These are phyloP conservation scores for Pythium folliculosum DNA, from an alignment of 352 stramenopile species.

Conservation along the genomic window DNA sequence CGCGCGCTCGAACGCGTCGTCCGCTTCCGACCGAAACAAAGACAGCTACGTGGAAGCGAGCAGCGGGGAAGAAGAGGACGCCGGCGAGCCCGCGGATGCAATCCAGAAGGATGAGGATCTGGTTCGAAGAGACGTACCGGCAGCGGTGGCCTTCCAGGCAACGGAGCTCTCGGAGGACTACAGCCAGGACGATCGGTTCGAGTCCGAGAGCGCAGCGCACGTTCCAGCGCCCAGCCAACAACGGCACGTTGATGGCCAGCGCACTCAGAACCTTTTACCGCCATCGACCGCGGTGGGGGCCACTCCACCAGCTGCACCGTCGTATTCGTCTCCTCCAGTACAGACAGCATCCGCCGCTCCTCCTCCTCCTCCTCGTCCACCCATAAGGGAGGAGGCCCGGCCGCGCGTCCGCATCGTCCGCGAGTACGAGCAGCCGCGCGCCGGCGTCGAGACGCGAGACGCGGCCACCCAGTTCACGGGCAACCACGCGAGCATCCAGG, in stretches of 20 bases:
- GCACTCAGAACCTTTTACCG: too few species aligned
- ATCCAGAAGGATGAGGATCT: neutral
- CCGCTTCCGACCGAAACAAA: conserved; percentile 3
- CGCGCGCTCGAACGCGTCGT: neutral
- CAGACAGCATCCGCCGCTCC: too few species aligned
- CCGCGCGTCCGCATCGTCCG: conserved; percentile 52
- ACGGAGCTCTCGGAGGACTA: conserved; percentile 11
- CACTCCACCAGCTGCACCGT: too few species aligned
- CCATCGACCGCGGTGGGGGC: neutral
- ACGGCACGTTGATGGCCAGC: too few species aligned
- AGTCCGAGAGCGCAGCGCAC: conserved; percentile 17
- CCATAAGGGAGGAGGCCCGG: neutral
- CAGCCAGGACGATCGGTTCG: conserved; percentile 12
- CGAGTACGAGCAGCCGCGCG: conserved; percentile 36
- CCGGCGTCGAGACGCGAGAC: conserved; percentile 55
- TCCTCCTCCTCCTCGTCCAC: neutral
- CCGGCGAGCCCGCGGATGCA: neutral
- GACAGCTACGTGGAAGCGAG: conserved; percentile 27
- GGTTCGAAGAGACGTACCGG: neutral
- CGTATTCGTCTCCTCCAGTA: neutral
- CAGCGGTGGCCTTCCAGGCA: neutral
- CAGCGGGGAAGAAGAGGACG: conserved; percentile 19
- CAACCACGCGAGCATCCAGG: conserved; percentile 72
- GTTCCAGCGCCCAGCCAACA: neutral
- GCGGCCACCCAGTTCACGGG: conserved; percentile 72